Evolutionary conservation across 345 rosid species (phyloP), one percentile per base, ranked within the genome.

Genomic region (Salix brachista): DNA sequence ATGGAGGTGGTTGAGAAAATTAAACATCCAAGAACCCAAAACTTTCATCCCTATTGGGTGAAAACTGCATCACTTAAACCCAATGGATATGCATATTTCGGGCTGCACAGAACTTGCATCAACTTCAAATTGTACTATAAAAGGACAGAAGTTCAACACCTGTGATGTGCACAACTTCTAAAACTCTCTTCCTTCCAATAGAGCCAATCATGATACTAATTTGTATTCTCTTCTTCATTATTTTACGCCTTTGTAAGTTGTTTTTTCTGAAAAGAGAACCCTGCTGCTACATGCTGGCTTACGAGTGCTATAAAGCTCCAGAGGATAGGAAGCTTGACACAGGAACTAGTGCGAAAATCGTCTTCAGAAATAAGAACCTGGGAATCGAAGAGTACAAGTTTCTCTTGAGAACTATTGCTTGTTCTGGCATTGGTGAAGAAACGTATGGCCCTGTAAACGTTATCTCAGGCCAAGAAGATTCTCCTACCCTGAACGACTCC

Each of bases 361-460:
- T 89, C 72, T 10, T 77, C 69, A 77, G 95, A 48, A 89, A 88
- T 86, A 85, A 80, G 72, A 88, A 87, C 78, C 83, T 88, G 26
- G 88, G 91, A 50, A 84, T 90, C 9, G 88, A 91, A 62, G 89
- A 93, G 74, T 87, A 78, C 86, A 80, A 88, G 80, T 94, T 94
- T 76, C 86, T 94, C 23, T 79, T 89, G 4, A 81, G 85, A 70
- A 89, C 91, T 8, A 85, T 94, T 67, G 86, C 72, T 56, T 87
- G 70, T 74, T 90, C 96, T 0, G 98, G 98, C 25, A 81, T 94
- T 2, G 96, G 97, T 19, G 94, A 94, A 28, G 82, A 87, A 81
- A 85, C 94, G 8, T 94, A 86, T 41, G 88, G 86, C n/a, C 94
- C 98, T 1, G 84, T 23, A 76, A 80, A 80, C 69, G 84, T 92